Base-by-base conservation (phyloP, 176 grass and related monocot genomes). In the Aegilops speltoides region DNA sequence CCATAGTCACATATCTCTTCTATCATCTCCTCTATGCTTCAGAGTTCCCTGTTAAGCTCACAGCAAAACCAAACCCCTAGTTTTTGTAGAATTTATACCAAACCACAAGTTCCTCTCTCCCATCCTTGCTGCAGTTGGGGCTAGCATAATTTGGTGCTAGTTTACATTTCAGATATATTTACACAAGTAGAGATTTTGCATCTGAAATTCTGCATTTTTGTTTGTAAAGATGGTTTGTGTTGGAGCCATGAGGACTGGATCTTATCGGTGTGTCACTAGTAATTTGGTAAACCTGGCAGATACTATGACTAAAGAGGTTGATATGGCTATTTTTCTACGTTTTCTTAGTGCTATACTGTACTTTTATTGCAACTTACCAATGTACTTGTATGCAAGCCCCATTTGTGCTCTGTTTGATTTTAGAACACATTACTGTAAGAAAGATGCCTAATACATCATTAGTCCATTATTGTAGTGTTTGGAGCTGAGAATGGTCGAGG, bases 401-500 rank as follows among this genome's bases (percentile, higher is more conserved):
- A 80, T 76, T 60, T 68, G 9, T 75, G 16, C 80, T 76, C 28
- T 0, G 62, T 77, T 90, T 87, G 19, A 60, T 87, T 65, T 14
- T 79, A 16, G 80, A 59, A 28, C 7, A 45, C 5, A 37, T 60
- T 67, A 75, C 57, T 79, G 45, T 43, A 41, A 61, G 34, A 61
- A 26, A 38, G 7, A 28, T 82, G 10, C 70, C 46, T 76, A 19
- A 88, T 41, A n/a, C 36, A 37, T 64, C 19, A 59, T 29, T 16
- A 19, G 80, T 40, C 29, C n/a, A 63, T 64, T 84, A 84, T 81
- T 80, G 28, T 78, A 92, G 82, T 76, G 72, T 22, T 89, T 92
- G 92, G 76, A 90, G 63, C 62, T 85, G 10, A 87, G 83, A 50
- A 82, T 87, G 79, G 68, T 29, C 16, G 63, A 91, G 65, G 62